Evolutionary conservation across 495 filamentous ascomycete species (phyloP).

Genomic region (Aspergillus kassunensis): DNA sequence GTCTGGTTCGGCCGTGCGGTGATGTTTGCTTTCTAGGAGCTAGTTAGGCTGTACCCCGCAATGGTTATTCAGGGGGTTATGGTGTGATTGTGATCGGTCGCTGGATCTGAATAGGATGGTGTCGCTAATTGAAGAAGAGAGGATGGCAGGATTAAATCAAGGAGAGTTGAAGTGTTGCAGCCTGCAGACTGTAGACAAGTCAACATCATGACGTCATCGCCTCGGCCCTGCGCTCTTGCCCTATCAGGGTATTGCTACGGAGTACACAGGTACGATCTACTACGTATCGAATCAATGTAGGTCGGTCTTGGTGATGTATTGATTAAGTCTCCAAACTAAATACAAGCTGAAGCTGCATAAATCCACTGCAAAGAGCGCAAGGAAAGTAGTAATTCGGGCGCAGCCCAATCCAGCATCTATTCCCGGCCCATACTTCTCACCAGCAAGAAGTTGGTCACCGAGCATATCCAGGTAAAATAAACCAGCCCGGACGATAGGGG

Average conservation of each 20-base stretch:
- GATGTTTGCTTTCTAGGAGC: too few species aligned
- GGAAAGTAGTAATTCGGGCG: constrained; percentile 13
- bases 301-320: constrained; percentile 7
- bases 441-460: constrained; percentile 19
- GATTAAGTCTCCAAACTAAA: constrained; percentile 22
- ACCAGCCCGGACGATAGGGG: constrained; percentile 49
- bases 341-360: constrained; percentile 20
- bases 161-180: constrained; percentile 1
- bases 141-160: not conserved
- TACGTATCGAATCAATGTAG: too few species aligned
- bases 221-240: not conserved
- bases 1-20: not conserved
- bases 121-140: not conserved
- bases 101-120: not conserved
- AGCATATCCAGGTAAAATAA: constrained; percentile 36
- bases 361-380: constrained; percentile 14
- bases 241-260: too few species aligned
- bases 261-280: too few species aligned
- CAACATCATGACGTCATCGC: constrained; percentile 8
- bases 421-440: constrained; percentile 26
- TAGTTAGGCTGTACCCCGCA: too few species aligned
- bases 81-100: not conserved
- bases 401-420: constrained; percentile 46
- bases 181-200: not conserved
- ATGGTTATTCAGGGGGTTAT: too few species aligned